phyloP scores from a whole-genome alignment of 306 rosid species.

The Rubus idaeus region DNA sequence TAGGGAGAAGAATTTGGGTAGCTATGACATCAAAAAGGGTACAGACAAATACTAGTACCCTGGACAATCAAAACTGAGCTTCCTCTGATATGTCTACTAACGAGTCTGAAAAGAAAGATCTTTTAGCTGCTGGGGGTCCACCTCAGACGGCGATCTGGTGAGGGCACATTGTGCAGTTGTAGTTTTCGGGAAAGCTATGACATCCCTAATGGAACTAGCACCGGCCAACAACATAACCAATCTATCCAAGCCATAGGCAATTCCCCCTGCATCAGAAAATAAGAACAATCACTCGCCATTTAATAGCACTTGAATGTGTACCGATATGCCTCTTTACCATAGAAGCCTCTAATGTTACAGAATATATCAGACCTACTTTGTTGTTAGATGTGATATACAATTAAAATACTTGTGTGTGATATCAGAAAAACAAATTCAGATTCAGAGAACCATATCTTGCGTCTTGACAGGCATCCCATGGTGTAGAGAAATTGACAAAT shows the following conservation, averaged over 20 bases:
- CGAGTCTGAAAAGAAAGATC: constrained; percentile 49
- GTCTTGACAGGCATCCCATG: too few relatives aligned
- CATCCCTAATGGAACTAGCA: constrained; percentile 89
- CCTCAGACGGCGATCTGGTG: constrained; percentile 78
- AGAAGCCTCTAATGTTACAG: too few relatives aligned
- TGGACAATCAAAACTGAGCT: neutral
- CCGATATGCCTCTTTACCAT: too few relatives aligned
- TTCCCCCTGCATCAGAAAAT: constrained; percentile 63
- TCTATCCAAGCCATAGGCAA: constrained; percentile 89
- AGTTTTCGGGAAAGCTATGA: constrained; percentile 92
- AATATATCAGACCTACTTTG: too few relatives aligned
- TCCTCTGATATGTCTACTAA: constrained; percentile 11
- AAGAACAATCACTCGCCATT: neutral
- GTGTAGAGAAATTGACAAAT: too few relatives aligned
- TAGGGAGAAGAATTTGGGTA: neutral
- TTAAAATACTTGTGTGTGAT: too few relatives aligned
- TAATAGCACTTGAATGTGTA: too few relatives aligned
- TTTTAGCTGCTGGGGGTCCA: constrained; percentile 82
- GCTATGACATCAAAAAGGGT: neutral
- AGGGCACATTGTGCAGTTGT: constrained; percentile 96
- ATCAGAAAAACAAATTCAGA: too few relatives aligned
- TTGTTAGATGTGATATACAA: too few relatives aligned
- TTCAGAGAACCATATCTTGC: too few relatives aligned
- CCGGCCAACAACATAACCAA: constrained; percentile 88
- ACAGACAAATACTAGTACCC: neutral